A percentile compares a stretch with the other conserved stretches of the same genome.
Conservation (phyloP, 768 basidiomycete species). For the Galerina marginata region DNA sequence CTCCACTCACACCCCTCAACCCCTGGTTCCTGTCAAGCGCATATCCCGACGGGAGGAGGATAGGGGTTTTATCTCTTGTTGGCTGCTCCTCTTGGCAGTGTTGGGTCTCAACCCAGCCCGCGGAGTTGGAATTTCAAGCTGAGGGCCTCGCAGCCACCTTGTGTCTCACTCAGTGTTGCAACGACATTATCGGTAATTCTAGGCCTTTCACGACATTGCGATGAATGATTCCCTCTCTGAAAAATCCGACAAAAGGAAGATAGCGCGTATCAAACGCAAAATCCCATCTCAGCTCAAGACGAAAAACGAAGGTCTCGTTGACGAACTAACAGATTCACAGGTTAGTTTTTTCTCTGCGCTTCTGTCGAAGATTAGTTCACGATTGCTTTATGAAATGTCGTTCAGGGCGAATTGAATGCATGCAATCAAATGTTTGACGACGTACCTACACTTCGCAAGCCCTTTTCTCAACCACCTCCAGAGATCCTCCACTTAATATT, state of each 20-base stretch:
- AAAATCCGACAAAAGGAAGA: too few species aligned
- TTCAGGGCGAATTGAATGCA: neutral
- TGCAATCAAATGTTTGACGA: neutral
- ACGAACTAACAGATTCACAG: neutral
- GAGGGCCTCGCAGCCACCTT: too few species aligned
- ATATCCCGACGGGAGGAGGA: slow-evolving; percentile 22
- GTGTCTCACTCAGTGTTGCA: too few species aligned
- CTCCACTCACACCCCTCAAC: slow-evolving; percentile 28
- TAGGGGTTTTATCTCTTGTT: neutral
- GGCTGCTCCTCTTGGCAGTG: too few species aligned
- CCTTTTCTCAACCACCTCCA: slow-evolving; percentile 21
- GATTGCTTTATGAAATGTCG: neutral
- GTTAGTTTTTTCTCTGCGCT: neutral
- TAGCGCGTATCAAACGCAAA: neutral
- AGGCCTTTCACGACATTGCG: too few species aligned
- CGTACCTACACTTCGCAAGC: slow-evolving; percentile 10
- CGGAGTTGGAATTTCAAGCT: too few species aligned
- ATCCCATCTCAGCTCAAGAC: neutral
- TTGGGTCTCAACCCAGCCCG: too few species aligned
- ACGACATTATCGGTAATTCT: too few species aligned
- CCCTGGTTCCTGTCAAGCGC: slow-evolving; percentile 11
- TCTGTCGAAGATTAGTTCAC: neutral
- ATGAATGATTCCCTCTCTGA: too few species aligned
- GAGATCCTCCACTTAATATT: slow-evolving; percentile 33
- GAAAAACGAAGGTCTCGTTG: neutral